These are phyloP conservation scores for Closterium sp. DNA, from an alignment of 139 green algal species.

Conservation along the genomic window DNA sequence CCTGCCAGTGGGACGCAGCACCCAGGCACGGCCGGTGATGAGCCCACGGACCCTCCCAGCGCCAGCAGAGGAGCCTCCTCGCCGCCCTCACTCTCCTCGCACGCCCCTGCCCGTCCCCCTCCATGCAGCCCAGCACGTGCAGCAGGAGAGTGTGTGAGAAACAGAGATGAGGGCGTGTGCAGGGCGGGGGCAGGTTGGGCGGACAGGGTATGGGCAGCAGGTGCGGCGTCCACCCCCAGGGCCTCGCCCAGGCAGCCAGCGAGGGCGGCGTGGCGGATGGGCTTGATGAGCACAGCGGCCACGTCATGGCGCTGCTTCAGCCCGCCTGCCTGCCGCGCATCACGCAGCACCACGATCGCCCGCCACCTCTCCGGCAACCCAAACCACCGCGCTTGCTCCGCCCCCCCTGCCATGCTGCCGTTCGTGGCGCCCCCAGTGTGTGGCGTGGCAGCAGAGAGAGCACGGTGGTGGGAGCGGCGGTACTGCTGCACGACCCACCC, in stretches of 20 bases:
- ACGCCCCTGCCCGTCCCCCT: background rate
- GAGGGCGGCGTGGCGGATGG: constrained; percentile 4
- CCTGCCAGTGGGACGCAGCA: background rate
- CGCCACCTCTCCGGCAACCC: background rate
- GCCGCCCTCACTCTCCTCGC: background rate
- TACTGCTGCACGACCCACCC: background rate
- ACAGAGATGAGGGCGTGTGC: background rate
- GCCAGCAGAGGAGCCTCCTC: background rate
- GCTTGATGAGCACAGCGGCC: background rate
- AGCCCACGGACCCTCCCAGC: background rate
- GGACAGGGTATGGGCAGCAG: background rate
- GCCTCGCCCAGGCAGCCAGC: background rate
- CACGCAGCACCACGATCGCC: background rate
- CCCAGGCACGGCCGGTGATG: background rate
- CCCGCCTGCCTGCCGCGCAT: background rate
- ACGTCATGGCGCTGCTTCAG: background rate
- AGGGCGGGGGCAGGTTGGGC: background rate
- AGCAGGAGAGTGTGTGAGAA: background rate
- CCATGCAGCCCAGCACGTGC: background rate
- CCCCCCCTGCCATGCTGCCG: background rate
- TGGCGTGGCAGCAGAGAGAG: background rate
- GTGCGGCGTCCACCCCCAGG: background rate
- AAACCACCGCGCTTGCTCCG: background rate
- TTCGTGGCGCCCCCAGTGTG: background rate
- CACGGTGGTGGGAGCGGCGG: background rate